Base-by-base conservation (phyloP, 2,329 filamentous ascomycete species). In the Davidsoniella virescens region DNA sequence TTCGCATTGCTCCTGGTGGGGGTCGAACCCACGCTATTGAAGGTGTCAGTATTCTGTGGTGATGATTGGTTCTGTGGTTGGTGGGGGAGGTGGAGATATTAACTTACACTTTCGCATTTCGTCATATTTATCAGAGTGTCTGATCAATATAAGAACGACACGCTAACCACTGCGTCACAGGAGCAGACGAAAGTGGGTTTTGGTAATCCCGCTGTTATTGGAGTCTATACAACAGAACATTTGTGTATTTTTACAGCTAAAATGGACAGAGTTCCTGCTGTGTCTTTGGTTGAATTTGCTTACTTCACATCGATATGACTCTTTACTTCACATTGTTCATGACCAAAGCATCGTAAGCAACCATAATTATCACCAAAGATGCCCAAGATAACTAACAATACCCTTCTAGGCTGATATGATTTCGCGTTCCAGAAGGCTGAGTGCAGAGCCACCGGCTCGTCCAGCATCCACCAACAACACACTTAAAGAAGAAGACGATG, bases 401-500 rank as follows among this genome's bases (percentile, higher is more conserved):
- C 16, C 8, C 17, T 33, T 33, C 7, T 33, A 33, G 29, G 12
- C 8, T 25, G 25, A 26, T 4, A 49, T 49, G 47, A 49, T 23
- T 26, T 49, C 38, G 4, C 23, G 23, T 18, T 38, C 12, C 20
- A 49, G 38, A 49, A 18, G 17, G 26, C 38, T 12, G 38, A 16
- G n/a, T 7, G 16, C 23, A 14, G 47, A 49, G 9, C 23, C 16
- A 18, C 5, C 47, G 12, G 38, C 17, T 18, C 23, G 20, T 2
- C 7, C 17, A 20, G 16, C 37, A 45, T n/a, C 36, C n/a, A 46
- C 9, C 10, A 52, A 36, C 17, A 5, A 33, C 46, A 23, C 59
- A 58, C 56, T 17, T 55, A 29, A 39, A 54, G n/a, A 52, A 51
- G 56, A 56, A 5, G 62, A 60, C 0, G 70, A 72, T 2, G 84